phyloP scores from a whole-genome alignment of 1,139 yeast genomes.

The Kluyveromyces sp. region DNA sequence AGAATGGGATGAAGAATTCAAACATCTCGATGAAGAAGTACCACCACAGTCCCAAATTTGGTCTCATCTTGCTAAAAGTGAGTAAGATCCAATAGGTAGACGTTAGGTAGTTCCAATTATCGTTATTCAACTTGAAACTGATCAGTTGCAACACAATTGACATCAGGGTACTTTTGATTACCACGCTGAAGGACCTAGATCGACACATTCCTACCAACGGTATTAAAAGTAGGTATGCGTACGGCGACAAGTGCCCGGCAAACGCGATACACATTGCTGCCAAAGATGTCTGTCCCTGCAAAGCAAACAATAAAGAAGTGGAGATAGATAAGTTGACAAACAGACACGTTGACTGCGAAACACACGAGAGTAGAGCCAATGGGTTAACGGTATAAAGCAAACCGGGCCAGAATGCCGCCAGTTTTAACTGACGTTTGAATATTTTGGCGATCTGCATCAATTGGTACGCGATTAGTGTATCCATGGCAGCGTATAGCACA shows the following conservation, averaged over 20 bases:
- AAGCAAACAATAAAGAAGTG: slow-evolving; percentile 43
- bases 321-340: slow-evolving; percentile 55
- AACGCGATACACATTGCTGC: slow-evolving; percentile 52
- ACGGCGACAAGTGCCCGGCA: slow-evolving; percentile 59
- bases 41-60: slow-evolving; percentile 95
- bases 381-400: slow-evolving; percentile 77
- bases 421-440: slow-evolving; percentile 23
- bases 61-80: slow-evolving; percentile 51
- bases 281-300: slow-evolving; percentile 36
- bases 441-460: slow-evolving; percentile 32
- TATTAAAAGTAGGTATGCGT: slow-evolving; percentile 49
- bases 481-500: slow-evolving; percentile 37
- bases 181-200: slow-evolving; percentile 9
- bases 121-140: slow-evolving; percentile 37
- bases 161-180: slow-evolving; percentile 15
- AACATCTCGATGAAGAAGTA: slow-evolving; percentile 93
- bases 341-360: slow-evolving; percentile 61
- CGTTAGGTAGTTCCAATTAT: slow-evolving; percentile 47
- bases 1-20: slow-evolving; percentile 79
- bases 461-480: slow-evolving; percentile 35
- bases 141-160: slow-evolving; percentile 35
- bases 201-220: slow-evolving; percentile 42
- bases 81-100: slow-evolving; percentile 59
- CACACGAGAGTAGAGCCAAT: slow-evolving; percentile 55
- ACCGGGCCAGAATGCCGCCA: slow-evolving; percentile 43